A percentile compares a stretch with the other conserved stretches of the same genome.
Conservation (phyloP, 1,284 basidiomycete genomes). For the Cutaneotrichosporon sp. region DNA sequence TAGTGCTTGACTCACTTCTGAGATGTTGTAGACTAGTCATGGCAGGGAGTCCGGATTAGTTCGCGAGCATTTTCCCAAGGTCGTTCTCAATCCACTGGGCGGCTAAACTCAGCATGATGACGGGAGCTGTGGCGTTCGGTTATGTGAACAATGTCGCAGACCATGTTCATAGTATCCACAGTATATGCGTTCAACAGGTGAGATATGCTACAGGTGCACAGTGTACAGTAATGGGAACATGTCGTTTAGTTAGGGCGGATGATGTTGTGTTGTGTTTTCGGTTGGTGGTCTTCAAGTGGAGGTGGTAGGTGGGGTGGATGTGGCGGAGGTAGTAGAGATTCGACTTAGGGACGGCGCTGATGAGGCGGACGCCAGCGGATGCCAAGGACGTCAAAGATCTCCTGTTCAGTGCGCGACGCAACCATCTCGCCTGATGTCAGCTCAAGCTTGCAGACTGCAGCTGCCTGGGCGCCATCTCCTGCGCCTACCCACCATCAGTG, state of each 20-base stretch:
- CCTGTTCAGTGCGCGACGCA: conserved; percentile 76
- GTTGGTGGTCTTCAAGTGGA: neutral
- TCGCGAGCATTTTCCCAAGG: too few species aligned
- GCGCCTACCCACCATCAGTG: conserved; percentile 60
- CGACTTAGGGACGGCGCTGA: conserved; percentile 17
- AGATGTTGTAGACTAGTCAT: neutral
- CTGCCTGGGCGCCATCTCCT: conserved; percentile 57
- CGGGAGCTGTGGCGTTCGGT: too few species aligned
- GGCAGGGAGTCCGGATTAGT: too few species aligned
- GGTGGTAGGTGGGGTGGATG: neutral
- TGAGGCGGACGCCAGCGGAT: conserved; percentile 41
- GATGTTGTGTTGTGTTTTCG: neutral
- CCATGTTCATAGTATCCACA: neutral
- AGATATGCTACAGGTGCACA: neutral
- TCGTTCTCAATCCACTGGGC: too few species aligned
- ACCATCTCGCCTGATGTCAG: conserved; percentile 63
- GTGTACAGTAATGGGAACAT: neutral
- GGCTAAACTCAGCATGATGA: too few species aligned
- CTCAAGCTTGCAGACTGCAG: conserved; percentile 63
- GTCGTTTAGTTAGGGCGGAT: neutral
- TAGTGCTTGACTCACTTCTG: neutral
- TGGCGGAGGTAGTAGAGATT: neutral
- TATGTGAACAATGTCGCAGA: neutral
- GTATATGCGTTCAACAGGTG: neutral
- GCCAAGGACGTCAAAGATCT: conserved; percentile 73